Base-by-base conservation (phyloP, 225 moss, liverwort and hornwort genomes). In the Lunularia cruciata region DNA sequence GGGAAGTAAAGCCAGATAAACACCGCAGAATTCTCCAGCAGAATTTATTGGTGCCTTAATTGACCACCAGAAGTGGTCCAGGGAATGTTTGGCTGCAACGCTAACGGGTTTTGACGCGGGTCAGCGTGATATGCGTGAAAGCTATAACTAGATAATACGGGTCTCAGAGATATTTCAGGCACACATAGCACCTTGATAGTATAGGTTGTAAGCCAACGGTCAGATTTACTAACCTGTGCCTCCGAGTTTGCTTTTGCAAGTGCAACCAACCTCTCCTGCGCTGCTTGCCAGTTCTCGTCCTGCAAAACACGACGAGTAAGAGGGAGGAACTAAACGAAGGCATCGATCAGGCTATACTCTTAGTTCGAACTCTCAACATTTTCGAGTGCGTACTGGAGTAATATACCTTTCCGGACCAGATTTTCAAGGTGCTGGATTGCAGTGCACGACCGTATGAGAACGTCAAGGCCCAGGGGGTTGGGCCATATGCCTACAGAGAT, bases 221-320 rank as follows among this genome's bases (percentile, higher is more conserved):
- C n/a, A n/a, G n/a, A n/a, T n/a, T n/a, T 12, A 8, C 15, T 27
- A 42, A 82, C 96, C 92, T 96, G 96, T 8, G 96, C 96, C 79
- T 96, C 92, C 7, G 96, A 96, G 57, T 96, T 96, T 2, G 92
- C 96, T 80, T 92, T 96, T 12, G 96, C 96, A 31, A 96, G 89
- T 47, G 96, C 92, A 45, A 96, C 96, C 13, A 96, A 92, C 56
- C 90, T 83, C 25, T 90, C 77, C 70, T 96, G 96, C 34, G 90
- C 96, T 16, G 82, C 90, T 2, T 83, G 54, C 96, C 96, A 96
- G 13, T 89, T 87, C 81, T 96, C 92, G 71, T 96, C 96, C 96
- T 96, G 81, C 38, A 72, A 60, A 48, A 76, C n/a, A 8, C 16
- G 4, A 31, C 3, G 12, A 27, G 32, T 30, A 4, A 12, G 30